These are phyloP conservation scores for Exophiala viscosa DNA, from an alignment of 2,329 filamentous ascomycete genomes.

Conservation along the genomic window DNA sequence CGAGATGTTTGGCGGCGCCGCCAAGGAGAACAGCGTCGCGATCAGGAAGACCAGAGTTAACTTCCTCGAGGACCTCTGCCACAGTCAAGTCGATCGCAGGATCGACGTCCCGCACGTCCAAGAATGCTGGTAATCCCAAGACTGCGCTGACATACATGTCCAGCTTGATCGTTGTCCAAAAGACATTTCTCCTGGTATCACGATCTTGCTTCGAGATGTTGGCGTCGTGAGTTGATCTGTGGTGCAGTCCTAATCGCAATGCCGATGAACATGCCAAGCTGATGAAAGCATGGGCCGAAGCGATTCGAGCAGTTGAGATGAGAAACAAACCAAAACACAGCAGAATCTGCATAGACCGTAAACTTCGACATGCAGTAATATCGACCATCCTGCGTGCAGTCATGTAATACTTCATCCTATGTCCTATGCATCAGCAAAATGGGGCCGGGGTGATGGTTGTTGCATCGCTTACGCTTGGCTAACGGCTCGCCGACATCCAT, in stretches of 20 bases:
- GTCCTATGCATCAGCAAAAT: not conserved
- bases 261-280: constrained; percentile 16
- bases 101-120: constrained; percentile 21
- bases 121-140: constrained; percentile 19
- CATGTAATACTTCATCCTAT: constrained; percentile 20
- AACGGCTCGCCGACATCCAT: constrained; percentile 17
- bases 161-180: constrained; percentile 23
- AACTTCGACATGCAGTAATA: constrained; percentile 13
- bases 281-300: constrained; percentile 17
- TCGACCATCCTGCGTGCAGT: constrained; percentile 20
- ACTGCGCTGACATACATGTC: constrained; percentile 22
- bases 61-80: too few relatives aligned
- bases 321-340: constrained; percentile 20
- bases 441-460: not conserved
- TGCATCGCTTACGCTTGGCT: constrained; percentile 18
- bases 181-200: constrained; percentile 10
- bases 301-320: constrained; percentile 22
- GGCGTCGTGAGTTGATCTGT: constrained; percentile 11
- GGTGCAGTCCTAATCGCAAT: constrained; percentile 21
- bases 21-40: constrained; percentile 1
- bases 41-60: too few relatives aligned
- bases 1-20: constrained; percentile 20
- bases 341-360: constrained; percentile 15
- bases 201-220: constrained; percentile 6
- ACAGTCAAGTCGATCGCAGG: not conserved